Conservation (phyloP, 495 filamentous ascomycete genomes). For the Penicillium goetzii region DNA sequence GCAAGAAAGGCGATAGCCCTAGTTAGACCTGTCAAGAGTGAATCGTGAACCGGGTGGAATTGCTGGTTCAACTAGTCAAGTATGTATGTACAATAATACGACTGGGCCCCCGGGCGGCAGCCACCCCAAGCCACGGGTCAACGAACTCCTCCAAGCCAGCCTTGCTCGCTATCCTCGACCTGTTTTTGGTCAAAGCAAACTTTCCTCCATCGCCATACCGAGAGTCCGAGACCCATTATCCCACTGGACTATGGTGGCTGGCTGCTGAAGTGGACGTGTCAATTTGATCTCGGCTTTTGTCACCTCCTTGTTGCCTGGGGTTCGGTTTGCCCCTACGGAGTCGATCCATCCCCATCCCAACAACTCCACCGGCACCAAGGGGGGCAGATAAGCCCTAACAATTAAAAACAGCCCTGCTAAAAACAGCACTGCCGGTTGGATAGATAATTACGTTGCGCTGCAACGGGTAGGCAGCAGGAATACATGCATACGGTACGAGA, state of each 20-base stretch:
- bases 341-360: background rate
- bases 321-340: background rate
- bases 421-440: background rate
- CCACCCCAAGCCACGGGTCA: slow-evolving; percentile 6
- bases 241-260: slow-evolving; percentile 8
- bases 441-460: background rate
- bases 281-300: slow-evolving; percentile 16
- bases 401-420: background rate
- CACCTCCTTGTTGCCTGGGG: slow-evolving; percentile 7
- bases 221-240: background rate
- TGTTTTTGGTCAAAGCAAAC: slow-evolving; percentile 1
- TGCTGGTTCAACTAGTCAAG: background rate
- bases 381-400: background rate
- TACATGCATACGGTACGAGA: background rate
- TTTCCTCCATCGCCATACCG: background rate
- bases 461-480: slow-evolving; percentile 6
- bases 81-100: background rate
- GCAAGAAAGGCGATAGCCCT: background rate
- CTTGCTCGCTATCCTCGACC: slow-evolving; percentile 1
- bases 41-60: background rate
- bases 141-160: background rate
- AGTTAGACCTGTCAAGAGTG: background rate
- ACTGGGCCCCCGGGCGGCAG: background rate
- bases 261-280: slow-evolving; percentile 22
- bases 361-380: slow-evolving; percentile 1